Conservation (phyloP, 2,329 filamentous ascomycete genomes). For the Beauveria medogensis region DNA sequence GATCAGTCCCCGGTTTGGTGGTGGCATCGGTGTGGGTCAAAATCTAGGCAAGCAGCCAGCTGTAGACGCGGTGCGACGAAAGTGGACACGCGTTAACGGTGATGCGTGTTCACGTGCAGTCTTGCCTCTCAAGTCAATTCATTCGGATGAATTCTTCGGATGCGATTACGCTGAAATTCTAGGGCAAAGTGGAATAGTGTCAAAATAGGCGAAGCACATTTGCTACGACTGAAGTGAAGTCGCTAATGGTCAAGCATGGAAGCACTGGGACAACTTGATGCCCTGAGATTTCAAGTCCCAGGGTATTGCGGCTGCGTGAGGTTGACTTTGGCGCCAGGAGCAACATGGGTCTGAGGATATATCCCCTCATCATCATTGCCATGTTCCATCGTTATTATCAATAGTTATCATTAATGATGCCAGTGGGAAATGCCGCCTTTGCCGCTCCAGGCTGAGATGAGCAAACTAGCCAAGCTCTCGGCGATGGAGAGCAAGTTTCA, state of each 20-base stretch:
- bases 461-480: constrained; percentile 1
- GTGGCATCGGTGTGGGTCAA: not conserved
- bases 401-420: not conserved
- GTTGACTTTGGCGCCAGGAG: not conserved
- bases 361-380: too few relatives aligned
- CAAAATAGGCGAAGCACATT: too few relatives aligned
- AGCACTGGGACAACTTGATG: not conserved
- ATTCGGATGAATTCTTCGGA: too few relatives aligned
- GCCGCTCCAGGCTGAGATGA: not conserved
- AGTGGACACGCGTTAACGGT: constrained; percentile 14
- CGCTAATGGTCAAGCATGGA: not conserved
- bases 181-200: too few relatives aligned
- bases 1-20: not conserved
- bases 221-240: too few relatives aligned
- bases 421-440: not conserved
- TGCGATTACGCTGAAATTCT: too few relatives aligned
- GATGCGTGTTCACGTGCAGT: constrained; percentile 18
- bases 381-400: not conserved
- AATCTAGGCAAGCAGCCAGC: not conserved
- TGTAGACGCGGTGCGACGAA: not conserved
- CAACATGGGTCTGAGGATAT: too few relatives aligned
- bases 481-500: not conserved
- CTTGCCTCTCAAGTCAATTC: too few relatives aligned
- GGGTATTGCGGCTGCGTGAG: not conserved
- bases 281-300: not conserved